Evolutionary conservation across 116 monocot genomes (phyloP).

Genomic region (Trichopus zeylanicus): DNA sequence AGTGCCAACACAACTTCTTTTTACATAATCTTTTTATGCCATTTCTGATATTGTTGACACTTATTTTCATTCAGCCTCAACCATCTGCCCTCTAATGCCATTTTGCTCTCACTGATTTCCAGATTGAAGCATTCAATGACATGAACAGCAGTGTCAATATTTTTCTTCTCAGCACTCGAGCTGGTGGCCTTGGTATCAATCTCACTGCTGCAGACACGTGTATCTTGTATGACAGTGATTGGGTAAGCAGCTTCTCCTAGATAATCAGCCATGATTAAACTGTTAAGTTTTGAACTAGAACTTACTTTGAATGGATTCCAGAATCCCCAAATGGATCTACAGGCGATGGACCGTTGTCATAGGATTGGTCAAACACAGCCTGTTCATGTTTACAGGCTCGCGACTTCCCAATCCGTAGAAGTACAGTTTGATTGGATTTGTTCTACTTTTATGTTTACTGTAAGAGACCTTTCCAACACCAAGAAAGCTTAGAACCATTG

Average conservation of each 20-base stretch:
- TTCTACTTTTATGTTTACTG: neutral
- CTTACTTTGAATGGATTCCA: conserved; percentile 12
- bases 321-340: conserved; percentile 99
- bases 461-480: neutral
- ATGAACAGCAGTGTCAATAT: conserved; percentile 45
- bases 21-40: no score
- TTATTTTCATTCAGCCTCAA: neutral
- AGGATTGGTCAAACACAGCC: conserved; percentile 90
- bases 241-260: conserved; percentile 32
- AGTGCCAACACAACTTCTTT: no score
- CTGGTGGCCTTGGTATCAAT: conserved; percentile 96
- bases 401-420: conserved; percentile 90
- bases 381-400: conserved; percentile 89
- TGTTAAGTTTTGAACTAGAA: neutral
- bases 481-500: neutral
- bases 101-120: conserved; percentile 1
- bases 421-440: conserved; percentile 15
- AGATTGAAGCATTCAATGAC: conserved; percentile 89
- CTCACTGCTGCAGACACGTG: conserved; percentile 96
- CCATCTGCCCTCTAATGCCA: neutral
- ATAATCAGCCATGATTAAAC: neutral
- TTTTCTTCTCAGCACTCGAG: conserved; percentile 90
- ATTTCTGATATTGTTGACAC: no score
- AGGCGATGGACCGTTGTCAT: conserved; percentile 99
- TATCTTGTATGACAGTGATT: conserved; percentile 96